Percentiles rank a stretch among this genome's conserved stretches.
Evolutionary conservation across 2,329 filamentous ascomycete species (phyloP).

Genomic region (Trichoderma oligosporum): DNA sequence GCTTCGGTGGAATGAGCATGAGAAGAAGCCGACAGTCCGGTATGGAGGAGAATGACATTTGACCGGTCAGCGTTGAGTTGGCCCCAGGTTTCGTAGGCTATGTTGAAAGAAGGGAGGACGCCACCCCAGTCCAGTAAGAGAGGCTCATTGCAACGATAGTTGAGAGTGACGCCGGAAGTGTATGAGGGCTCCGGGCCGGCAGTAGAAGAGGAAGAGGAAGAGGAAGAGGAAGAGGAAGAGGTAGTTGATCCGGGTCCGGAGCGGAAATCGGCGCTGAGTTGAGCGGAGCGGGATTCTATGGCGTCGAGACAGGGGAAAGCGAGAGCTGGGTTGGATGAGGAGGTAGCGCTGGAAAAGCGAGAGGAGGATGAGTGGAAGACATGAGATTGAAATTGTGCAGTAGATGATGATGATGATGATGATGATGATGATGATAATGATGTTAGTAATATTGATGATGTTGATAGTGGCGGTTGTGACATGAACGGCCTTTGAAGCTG

Average conservation of each 20-base stretch:
- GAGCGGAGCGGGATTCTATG: slow-evolving; percentile 72
- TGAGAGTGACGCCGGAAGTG: slow-evolving; percentile 79
- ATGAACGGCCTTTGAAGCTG: slow-evolving; percentile 26
- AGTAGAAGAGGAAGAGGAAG: slow-evolving; percentile 47
- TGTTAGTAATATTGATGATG: slow-evolving; percentile 19
- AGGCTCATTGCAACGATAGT: slow-evolving; percentile 69
- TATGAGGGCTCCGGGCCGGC: slow-evolving; percentile 87
- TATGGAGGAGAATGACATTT: slow-evolving; percentile 90
- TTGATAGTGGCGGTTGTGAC: slow-evolving; percentile 23
- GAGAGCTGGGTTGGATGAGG: slow-evolving; percentile 75
- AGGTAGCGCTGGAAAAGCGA: slow-evolving; percentile 28
- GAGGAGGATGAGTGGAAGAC: slow-evolving; percentile 23
- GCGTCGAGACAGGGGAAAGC: slow-evolving; percentile 88
- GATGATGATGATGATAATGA: slow-evolving; percentile 36
- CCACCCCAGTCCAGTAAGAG: slow-evolving; percentile 93
- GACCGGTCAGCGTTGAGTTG: slow-evolving; percentile 71
- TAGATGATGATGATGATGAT: slow-evolving; percentile 44
- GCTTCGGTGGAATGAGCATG: slow-evolving; percentile 87
- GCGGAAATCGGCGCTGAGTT: slow-evolving; percentile 51
- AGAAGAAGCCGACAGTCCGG: slow-evolving; percentile 92
- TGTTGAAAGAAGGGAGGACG: slow-evolving; percentile 78
- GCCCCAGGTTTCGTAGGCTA: slow-evolving; percentile 95
- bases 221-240: slow-evolving; percentile 29
- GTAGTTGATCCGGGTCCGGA: slow-evolving; percentile 27
- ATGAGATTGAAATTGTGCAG: slow-evolving; percentile 24